Conservation (phyloP, 2,329 filamentous ascomycete genomes). For the Claviceps spartinae region DNA sequence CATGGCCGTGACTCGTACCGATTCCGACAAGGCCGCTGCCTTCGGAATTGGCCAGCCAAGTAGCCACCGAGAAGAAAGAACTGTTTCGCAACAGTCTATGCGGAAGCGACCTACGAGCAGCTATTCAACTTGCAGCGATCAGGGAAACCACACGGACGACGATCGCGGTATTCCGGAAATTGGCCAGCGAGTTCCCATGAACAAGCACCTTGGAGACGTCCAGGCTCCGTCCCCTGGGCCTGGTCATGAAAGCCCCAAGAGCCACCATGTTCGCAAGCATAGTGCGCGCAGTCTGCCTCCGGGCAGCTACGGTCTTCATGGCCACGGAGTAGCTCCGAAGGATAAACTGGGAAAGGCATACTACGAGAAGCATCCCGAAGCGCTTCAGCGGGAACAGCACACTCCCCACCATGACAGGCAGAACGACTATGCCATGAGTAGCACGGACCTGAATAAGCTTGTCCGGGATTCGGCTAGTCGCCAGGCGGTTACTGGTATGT, state of each 20-base stretch:
- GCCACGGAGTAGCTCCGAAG: constrained; percentile 61
- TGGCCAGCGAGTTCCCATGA: constrained; percentile 86
- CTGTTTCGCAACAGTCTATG: constrained; percentile 34
- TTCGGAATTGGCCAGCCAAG: constrained; percentile 64
- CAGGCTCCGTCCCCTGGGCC: constrained; percentile 82
- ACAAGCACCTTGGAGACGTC: constrained; percentile 82
- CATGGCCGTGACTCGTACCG: constrained; percentile 73
- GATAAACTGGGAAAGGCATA: constrained; percentile 85
- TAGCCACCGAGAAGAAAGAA: constrained; percentile 33
- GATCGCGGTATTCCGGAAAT: constrained; percentile 88
- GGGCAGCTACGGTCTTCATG: constrained; percentile 86
- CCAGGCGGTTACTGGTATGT: constrained; percentile 27
- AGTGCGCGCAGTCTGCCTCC: constrained; percentile 62
- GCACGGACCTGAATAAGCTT: constrained; percentile 79
- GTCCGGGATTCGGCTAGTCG: constrained; percentile 56
- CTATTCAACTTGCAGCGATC: constrained; percentile 36
- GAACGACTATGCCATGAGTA: constrained; percentile 72
- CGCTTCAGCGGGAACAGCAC: constrained; percentile 58
- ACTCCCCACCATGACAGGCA: constrained; percentile 40
- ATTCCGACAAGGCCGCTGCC: constrained; percentile 76
- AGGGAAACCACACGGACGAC: constrained; percentile 44
- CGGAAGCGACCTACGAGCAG: constrained; percentile 53
- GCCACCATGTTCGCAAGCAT: constrained; percentile 54
- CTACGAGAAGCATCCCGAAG: constrained; percentile 83
- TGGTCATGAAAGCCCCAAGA: constrained; percentile 27